A percentile compares a stretch with the other conserved stretches of the same genome.
Evolutionary conservation across 768 basidiomycete genomes (phyloP).

Genomic region (Exidia glandulosa): DNA sequence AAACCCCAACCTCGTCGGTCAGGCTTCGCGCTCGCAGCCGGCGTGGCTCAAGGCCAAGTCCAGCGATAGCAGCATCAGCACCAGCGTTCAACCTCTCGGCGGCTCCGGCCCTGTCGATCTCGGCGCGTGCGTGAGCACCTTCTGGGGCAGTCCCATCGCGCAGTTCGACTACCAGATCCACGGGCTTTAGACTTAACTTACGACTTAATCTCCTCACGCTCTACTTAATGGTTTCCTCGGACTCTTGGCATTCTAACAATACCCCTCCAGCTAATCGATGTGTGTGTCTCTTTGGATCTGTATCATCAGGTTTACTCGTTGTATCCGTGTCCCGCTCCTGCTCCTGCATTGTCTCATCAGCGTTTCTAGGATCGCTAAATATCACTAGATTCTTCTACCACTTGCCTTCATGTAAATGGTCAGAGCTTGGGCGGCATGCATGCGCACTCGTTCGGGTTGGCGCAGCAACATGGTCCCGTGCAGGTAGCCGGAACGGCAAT

Average conservation of each 20-base stretch:
- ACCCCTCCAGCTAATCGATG: too few species aligned
- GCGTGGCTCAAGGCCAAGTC: not conserved
- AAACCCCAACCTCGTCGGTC: conserved; percentile 44
- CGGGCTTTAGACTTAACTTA: not conserved
- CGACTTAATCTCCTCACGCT: too few species aligned
- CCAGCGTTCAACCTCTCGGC: not conserved
- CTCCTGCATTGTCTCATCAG: too few species aligned
- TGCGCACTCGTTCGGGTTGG: not conserved
- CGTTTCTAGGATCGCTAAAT: too few species aligned
- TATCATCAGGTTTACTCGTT: too few species aligned
- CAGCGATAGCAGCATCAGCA: not conserved
- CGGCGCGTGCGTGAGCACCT: not conserved
- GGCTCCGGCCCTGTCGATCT: not conserved
- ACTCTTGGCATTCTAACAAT: too few species aligned
- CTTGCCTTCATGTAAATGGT: too few species aligned
- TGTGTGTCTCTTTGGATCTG: too few species aligned
- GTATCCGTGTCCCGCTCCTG: too few species aligned
- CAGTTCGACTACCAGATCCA: not conserved
- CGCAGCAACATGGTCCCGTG: not conserved
- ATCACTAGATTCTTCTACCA: not conserved
- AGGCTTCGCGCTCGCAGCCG: not conserved
- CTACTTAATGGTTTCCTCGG: too few species aligned
- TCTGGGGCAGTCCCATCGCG: not conserved
- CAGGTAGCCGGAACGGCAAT: not conserved
- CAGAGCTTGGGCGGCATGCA: not conserved